Conservation (phyloP, 2,329 filamentous ascomycete genomes). For the Leptosphaerulina australis region DNA sequence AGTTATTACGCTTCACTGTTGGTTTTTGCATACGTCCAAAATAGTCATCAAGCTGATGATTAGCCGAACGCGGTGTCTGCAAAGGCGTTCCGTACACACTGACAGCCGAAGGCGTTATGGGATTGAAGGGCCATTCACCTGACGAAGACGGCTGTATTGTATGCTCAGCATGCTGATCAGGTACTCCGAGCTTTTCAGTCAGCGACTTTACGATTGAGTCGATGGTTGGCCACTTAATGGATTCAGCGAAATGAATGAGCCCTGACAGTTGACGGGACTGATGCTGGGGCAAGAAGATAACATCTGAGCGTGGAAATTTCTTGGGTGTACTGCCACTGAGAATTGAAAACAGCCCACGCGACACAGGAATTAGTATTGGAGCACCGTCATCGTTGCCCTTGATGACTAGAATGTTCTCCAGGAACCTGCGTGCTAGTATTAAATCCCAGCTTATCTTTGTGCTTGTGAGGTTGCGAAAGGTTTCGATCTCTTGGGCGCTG, state of each 20-base stretch:
- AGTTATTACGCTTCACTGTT: conserved; percentile 30
- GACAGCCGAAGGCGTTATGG: conserved; percentile 36
- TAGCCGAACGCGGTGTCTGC: conserved; percentile 42
- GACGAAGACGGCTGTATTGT: conserved; percentile 25
- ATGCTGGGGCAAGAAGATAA: conserved; percentile 45
- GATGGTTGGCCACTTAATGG: conserved; percentile 57
- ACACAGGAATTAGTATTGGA: conserved; percentile 27
- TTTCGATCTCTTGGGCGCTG: conserved; percentile 52
- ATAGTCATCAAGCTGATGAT: conserved; percentile 40
- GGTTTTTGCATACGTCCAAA: conserved; percentile 43
- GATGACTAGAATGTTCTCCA: conserved; percentile 57
- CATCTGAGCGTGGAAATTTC: conserved; percentile 29
- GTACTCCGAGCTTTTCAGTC: conserved; percentile 43
- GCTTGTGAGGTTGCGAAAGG: conserved; percentile 56
- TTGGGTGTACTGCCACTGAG: conserved; percentile 30
- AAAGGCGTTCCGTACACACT: conserved; percentile 50
- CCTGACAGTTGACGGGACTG: conserved; percentile 55
- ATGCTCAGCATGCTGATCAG: conserved; percentile 21
- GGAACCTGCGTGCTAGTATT: conserved; percentile 58
- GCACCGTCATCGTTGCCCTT: conserved; percentile 29
- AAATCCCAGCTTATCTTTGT: conserved; percentile 63
- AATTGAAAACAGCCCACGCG: conserved; percentile 38
- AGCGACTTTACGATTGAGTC: conserved; percentile 49
- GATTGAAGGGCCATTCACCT: conserved; percentile 32
- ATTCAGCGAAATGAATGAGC: conserved; percentile 57